phyloP scores from a whole-genome alignment of 345 rosid species.

The Moringa oleifera region DNA sequence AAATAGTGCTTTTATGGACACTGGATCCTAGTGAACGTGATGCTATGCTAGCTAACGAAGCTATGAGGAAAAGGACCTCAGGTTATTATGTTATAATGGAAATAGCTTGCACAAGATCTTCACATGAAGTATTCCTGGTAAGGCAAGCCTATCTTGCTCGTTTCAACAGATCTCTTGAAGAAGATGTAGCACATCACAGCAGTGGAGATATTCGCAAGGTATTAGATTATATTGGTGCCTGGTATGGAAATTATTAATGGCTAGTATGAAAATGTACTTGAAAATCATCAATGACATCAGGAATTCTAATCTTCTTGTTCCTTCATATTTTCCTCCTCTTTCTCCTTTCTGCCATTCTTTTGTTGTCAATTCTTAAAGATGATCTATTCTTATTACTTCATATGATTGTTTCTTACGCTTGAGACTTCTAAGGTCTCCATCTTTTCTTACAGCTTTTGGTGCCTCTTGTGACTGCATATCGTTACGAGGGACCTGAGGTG shows the following conservation, averaged over 20 bases:
- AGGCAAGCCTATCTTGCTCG: constrained; percentile 72
- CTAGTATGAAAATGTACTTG: no score
- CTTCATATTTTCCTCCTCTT: background rate
- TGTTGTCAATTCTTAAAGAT: background rate
- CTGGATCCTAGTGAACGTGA: constrained; percentile 68
- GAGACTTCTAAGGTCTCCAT: background rate
- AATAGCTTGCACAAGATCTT: constrained; percentile 71
- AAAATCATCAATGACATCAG: background rate
- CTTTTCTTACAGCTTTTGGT: constrained; percentile 46
- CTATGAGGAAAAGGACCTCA: constrained; percentile 63
- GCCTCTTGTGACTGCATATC: constrained; percentile 58
- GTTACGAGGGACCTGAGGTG: constrained; percentile 74
- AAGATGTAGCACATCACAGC: constrained; percentile 68
- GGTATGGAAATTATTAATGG: no score
- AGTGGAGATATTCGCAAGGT: constrained; percentile 72
- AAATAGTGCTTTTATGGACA: constrained; percentile 56
- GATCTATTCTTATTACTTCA: background rate
- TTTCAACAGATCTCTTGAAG: constrained; percentile 74
- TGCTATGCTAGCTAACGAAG: constrained; percentile 59
- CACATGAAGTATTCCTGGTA: constrained; percentile 44
- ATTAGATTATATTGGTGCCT: background rate
- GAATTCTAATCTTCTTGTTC: background rate
- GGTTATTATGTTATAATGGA: constrained; percentile 76
- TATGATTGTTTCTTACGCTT: no score
- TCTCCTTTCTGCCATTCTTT: background rate